phyloP scores from a whole-genome alignment of 2,329 filamentous ascomycete species.

The Aspergillus japonicus region DNA sequence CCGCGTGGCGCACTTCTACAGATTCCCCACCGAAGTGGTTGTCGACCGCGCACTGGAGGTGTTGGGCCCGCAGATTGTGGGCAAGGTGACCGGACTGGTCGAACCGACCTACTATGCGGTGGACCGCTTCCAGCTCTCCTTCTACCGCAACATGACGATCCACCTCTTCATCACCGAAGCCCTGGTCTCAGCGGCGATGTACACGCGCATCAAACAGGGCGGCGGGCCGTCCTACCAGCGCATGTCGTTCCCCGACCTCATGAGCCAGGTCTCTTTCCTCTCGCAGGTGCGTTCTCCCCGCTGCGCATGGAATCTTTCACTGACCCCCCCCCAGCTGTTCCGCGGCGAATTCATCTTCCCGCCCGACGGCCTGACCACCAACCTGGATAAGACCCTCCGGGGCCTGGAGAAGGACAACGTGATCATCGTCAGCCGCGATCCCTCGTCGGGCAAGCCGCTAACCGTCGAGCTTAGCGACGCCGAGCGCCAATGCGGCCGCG shows the following conservation, averaged over 20 bases:
- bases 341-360: constrained; percentile 96
- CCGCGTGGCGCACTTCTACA: constrained; percentile 88
- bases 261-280: constrained; percentile 80
- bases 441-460: constrained; percentile 56
- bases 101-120: constrained; percentile 95
- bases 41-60: constrained; percentile 89
- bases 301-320: not conserved
- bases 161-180: constrained; percentile 95
- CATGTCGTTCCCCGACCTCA: constrained; percentile 71
- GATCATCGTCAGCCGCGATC: constrained; percentile 63
- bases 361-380: constrained; percentile 75
- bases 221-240: constrained; percentile 80
- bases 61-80: constrained; percentile 83
- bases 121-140: constrained; percentile 93
- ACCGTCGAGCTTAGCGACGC: constrained; percentile 70
- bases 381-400: constrained; percentile 75
- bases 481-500: constrained; percentile 75
- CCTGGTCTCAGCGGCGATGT: constrained; percentile 84
- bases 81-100: constrained; percentile 71
- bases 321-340: constrained; percentile 62
- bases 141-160: constrained; percentile 99
- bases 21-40: constrained; percentile 73
- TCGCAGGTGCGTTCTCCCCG: constrained; percentile 55
- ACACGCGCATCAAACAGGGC: constrained; percentile 84
- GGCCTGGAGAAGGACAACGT: constrained; percentile 77